Evolutionary conservation across 2,329 filamentous ascomycete species (phyloP), one percentile per base, ranked within the genome.

Genomic region (Neofusicoccum kwambonambiense): DNA sequence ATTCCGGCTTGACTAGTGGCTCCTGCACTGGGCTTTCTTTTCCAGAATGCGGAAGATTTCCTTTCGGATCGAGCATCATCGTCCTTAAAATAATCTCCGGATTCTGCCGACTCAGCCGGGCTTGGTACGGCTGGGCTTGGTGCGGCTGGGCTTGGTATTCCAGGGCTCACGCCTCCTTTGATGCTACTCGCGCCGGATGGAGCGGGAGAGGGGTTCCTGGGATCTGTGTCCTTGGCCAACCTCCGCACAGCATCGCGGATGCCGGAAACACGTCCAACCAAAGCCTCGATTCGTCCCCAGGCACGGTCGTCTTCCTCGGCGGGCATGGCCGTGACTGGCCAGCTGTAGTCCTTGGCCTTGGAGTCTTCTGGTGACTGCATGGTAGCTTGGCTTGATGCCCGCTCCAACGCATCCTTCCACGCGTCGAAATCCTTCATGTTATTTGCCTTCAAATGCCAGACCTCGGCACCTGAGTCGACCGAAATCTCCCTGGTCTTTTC

Each of bases 391-490:
- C 89, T 86, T 67, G 92, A 91, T 4, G 94, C 93, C 68, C 86
- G 89, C 76, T 97, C 93, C 58, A 99, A 81, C 0, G 93, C 94
- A 52, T 86, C 84, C 54, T 90, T 92, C 95, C 95, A 99, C 17
- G 90, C 89, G 52, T 87, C 84, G 74, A 97, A 99, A 67, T 98
- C 94, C 68, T 90, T 90, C 57, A 87, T 86, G 70, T 91, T 96
- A 57, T 86, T 87, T 3, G 95, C 92, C 71, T 89, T 89, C 35
- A 99, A 82, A 79, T 98, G 95, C 95, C 95, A 99, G 31, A 99
- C 88, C 77, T 99, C 95, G 2, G 95, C 93, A 1, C 95, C 95
- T 0, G 95, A 98, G 75, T 99, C 95, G 65, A 99, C 95, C 47
- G 90, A 96, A 62, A 99, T 97, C 76, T 98, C 94, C 68, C 93